phyloP scores from a whole-genome alignment of 2,329 filamentous ascomycete genomes.

The Neophaeococcomyces aloes region DNA sequence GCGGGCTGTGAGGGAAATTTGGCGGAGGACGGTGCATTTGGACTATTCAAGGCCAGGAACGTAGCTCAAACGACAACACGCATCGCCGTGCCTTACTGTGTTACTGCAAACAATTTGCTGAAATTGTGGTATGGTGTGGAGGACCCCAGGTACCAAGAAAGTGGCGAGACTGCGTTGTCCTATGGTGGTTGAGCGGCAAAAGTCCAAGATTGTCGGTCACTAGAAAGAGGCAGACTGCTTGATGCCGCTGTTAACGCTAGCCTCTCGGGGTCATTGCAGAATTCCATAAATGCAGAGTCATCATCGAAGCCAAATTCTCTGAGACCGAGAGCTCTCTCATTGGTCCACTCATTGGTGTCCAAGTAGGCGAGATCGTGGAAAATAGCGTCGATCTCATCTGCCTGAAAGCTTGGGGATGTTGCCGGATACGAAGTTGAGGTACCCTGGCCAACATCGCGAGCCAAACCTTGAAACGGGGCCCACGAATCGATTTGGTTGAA shows the following conservation, averaged over 20 bases:
- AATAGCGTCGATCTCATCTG: conserved; percentile 33
- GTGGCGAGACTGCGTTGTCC: no score
- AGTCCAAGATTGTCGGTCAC: conserved; percentile 5
- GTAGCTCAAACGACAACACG: no score
- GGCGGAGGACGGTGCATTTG: conserved; percentile 55
- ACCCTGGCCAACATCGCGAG: conserved; percentile 6
- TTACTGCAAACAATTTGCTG: no score
- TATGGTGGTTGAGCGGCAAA: conserved; percentile 5
- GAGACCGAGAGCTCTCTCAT: conserved; percentile 31
- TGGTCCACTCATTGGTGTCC: conserved; percentile 36
- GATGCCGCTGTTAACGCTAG: conserved; percentile 20
- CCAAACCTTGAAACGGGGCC: conserved; percentile 10
- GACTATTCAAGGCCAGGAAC: conserved; percentile 60
- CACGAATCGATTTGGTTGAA: conserved; percentile 1
- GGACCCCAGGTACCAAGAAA: no score
- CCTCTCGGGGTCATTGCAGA: conserved; percentile 36
- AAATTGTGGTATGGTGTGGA: no score
- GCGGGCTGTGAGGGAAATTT: conserved; percentile 59
- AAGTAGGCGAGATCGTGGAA: conserved; percentile 38
- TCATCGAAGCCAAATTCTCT: conserved; percentile 37
- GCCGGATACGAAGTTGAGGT: neutral
- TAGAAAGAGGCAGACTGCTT: conserved; percentile 3
- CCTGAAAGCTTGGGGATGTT: conserved; percentile 21
- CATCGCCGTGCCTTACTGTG: neutral
- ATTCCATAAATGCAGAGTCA: conserved; percentile 34